Evolutionary conservation across 495 filamentous ascomycete species (phyloP), one percentile per base, ranked within the genome.

Genomic region (Aspergillus saccharolyticus): DNA sequence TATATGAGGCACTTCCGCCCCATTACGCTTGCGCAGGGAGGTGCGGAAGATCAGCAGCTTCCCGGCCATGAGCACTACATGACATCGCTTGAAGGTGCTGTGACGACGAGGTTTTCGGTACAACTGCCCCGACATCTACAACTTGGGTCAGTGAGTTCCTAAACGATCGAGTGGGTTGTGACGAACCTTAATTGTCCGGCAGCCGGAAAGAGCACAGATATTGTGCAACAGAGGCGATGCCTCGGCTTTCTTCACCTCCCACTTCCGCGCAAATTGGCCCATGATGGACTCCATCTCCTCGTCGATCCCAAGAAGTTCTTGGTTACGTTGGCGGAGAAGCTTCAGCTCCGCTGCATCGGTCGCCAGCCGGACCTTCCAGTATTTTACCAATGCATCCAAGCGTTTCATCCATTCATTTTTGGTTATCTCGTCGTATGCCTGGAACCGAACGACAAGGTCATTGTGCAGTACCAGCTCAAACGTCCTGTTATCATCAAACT

Each of bases 231-330:
- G 73, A 14, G 86, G 80, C 3, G 81, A 87, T 19, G 87, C 85
- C 55, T 80, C 77, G 1, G 85, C 81, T 56, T 84, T 76, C 22
- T 77, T 83, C 24, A 90, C 85, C 64, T 90, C 87, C 87, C 87
- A 90, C 58, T 89, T 89, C 45, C 74, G 70, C 0, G 83, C 86
- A 62, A 83, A 87, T 61, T 88, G 85, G 12, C 87, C 87, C 18
- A 90, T 66, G 30, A 80, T 67, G 2, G 87, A 84, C 67, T 90
- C 87, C 64, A 81, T 78, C 56, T 86, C 81, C 63, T 90, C 87
- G 59, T 90, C 87, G 50, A 90, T 85, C 46, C 80, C 78, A 42
- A 90, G 71, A 16, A 79, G 66, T n/a, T 79, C 70, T 20, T 89
- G 73, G 53, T 90, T 90, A n/a, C 71, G 70, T 47, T 75, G 68